These are phyloP conservation scores for Stephanodiscus minutulus DNA, from an alignment of 108 stramenopile species.

Conservation along the genomic window DNA sequence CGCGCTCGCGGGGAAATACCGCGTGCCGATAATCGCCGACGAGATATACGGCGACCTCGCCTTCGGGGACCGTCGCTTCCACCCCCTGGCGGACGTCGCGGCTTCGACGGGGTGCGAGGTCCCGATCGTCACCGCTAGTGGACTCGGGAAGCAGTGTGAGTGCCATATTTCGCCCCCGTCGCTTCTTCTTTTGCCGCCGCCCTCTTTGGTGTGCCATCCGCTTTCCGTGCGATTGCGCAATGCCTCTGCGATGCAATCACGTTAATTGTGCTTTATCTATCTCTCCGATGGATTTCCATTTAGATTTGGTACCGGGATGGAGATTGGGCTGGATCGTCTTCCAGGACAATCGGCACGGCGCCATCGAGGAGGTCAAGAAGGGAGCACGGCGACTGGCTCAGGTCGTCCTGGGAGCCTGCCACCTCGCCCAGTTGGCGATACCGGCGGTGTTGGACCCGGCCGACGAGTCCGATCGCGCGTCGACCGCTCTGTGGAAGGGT, in stretches of 20 bases:
- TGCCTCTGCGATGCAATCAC: not conserved
- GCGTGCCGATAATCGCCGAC: slow-evolving; percentile 85
- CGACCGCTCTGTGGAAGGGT: slow-evolving; percentile 64
- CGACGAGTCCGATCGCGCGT: slow-evolving; percentile 35
- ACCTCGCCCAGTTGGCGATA: slow-evolving; percentile 80
- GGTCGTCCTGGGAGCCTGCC: slow-evolving; percentile 80
- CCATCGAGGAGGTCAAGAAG: slow-evolving; percentile 65
- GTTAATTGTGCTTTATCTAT: not conserved
- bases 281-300: not conserved
- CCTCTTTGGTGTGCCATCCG: not conserved
- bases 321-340: slow-evolving; percentile 87
- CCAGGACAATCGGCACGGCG: slow-evolving; percentile 66
- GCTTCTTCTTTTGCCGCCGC: not conserved
- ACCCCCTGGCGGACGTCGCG: slow-evolving; percentile 75
- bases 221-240: not conserved
- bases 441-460: slow-evolving; percentile 65
- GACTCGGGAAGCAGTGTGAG: slow-evolving; percentile 90
- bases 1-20: slow-evolving; percentile 62
- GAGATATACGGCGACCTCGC: slow-evolving; percentile 93
- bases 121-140: slow-evolving; percentile 87
- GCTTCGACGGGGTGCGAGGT: slow-evolving; percentile 60
- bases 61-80: slow-evolving; percentile 60
- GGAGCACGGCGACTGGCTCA: slow-evolving; percentile 83
- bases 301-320: slow-evolving; percentile 92
- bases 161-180: not conserved